Evolutionary conservation across 2,329 filamentous ascomycete genomes (phyloP).

Genomic region (Penicillium sp.): DNA sequence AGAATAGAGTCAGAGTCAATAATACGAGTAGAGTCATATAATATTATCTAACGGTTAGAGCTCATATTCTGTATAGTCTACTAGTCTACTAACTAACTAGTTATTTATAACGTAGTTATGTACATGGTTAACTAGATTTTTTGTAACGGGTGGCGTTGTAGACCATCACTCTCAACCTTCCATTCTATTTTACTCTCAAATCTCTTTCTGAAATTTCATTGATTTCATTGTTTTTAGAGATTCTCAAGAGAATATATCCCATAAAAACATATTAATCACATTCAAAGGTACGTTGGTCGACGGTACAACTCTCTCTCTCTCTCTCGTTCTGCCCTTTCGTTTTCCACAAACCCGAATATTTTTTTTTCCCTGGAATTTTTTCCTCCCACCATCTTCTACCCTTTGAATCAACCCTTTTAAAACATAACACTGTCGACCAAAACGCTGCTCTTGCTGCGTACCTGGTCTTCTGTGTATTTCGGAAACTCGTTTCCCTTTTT

Average conservation of each 20-base stretch:
- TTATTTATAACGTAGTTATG: no score
- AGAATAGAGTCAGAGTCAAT: neutral
- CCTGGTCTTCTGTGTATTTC: conserved; percentile 25
- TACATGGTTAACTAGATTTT: neutral
- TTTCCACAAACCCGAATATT: conserved; percentile 23
- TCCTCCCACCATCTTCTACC: conserved; percentile 20
- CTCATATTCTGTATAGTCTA: no score
- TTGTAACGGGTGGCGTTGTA: conserved; percentile 19
- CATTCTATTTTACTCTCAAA: conserved; percentile 3
- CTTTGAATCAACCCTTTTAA: conserved; percentile 11
- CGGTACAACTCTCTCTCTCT: neutral
- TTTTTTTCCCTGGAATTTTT: conserved; percentile 26
- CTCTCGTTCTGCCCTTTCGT: conserved; percentile 5
- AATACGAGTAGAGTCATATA: neutral
- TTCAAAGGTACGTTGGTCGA: conserved; percentile 10
- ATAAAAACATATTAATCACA: neutral
- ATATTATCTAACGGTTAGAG: no score
- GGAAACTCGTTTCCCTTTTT: conserved; percentile 18
- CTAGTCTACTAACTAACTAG: no score
- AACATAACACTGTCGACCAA: conserved; percentile 17
- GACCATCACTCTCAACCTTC: neutral
- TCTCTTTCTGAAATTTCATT: conserved; percentile 13
- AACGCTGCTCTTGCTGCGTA: conserved; percentile 25
- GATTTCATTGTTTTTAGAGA: neutral
- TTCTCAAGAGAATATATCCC: neutral